These are phyloP conservation scores for Xerocomus cyaneibrunnescens DNA, from an alignment of 1,284 basidiomycete genomes.

Conservation along the genomic window DNA sequence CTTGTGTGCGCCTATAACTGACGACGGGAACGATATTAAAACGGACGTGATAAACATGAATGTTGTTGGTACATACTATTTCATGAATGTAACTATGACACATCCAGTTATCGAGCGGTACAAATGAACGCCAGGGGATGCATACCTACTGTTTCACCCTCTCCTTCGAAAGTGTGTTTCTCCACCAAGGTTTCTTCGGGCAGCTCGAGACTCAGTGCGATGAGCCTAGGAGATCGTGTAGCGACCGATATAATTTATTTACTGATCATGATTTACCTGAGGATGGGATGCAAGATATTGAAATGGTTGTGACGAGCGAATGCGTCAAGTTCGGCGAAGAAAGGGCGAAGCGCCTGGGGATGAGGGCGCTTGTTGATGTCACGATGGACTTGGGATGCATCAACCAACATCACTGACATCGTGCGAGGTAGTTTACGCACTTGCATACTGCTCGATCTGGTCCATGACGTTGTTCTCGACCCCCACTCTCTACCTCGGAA, in stretches of 20 bases:
- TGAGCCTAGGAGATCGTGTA: constrained; percentile 37
- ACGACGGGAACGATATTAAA: not conserved
- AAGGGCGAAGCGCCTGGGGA: constrained; percentile 50
- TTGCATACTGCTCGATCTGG: constrained; percentile 55
- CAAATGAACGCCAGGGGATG: not conserved
- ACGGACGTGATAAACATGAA: not conserved
- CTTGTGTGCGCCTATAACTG: constrained; percentile 8
- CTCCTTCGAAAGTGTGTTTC: constrained; percentile 38
- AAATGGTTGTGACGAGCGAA: constrained; percentile 40
- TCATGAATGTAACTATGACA: constrained; percentile 12
- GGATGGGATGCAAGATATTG: constrained; percentile 7
- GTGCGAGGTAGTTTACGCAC: constrained; percentile 33
- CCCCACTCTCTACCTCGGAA: constrained; percentile 21
- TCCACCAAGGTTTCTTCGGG: constrained; percentile 54
- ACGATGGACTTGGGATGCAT: constrained; percentile 41
- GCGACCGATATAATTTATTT: too few relatives aligned
- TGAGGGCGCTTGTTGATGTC: constrained; percentile 43
- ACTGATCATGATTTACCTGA: constrained; percentile 15
- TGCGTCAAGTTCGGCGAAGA: constrained; percentile 55
- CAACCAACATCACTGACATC: not conserved
- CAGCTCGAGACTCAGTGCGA: constrained; percentile 57
- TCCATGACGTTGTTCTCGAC: constrained; percentile 54
- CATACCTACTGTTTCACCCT: constrained; percentile 2
- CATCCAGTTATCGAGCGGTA: not conserved
- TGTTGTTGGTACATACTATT: not conserved